Conservation (phyloP, 495 filamentous ascomycete genomes). For the Xylaria castorea region DNA sequence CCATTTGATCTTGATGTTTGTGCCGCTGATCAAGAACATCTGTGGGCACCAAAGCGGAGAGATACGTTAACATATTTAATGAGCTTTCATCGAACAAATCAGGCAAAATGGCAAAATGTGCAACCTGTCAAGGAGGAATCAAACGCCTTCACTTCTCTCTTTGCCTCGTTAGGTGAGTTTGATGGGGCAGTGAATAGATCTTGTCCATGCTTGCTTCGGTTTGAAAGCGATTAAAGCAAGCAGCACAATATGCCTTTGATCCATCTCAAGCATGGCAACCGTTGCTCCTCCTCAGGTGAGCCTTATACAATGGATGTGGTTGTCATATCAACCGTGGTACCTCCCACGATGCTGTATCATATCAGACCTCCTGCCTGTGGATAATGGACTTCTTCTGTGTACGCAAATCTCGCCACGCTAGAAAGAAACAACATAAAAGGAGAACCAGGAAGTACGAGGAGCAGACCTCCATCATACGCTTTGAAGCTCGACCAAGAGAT, state of each 20-base stretch:
- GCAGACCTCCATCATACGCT: neutral
- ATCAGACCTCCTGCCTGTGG: neutral
- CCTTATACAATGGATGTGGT: slow-evolving; percentile 6
- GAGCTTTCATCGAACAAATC: neutral
- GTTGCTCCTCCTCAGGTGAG: neutral
- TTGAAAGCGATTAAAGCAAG: slow-evolving; percentile 11
- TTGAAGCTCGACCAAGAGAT: slow-evolving; percentile 1
- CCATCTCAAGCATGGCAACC: neutral
- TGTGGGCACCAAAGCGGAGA: neutral
- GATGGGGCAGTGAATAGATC: neutral
- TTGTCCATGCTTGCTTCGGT: slow-evolving; percentile 4
- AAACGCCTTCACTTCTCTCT: neutral
- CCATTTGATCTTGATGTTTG: neutral
- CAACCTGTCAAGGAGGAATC: neutral
- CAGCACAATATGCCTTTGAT: slow-evolving; percentile 10
- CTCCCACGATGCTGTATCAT: neutral
- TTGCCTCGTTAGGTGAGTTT: neutral
- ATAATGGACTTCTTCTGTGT: slow-evolving; percentile 24
- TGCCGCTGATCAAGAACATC: neutral
- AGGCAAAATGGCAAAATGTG: neutral
- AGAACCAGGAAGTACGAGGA: neutral
- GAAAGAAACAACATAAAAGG: neutral
- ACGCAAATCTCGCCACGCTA: slow-evolving; percentile 15
- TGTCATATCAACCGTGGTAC: neutral
- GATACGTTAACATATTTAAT: neutral